Evolutionary conservation across 345 rosid species (phyloP).

Genomic region (Salix caprea): DNA sequence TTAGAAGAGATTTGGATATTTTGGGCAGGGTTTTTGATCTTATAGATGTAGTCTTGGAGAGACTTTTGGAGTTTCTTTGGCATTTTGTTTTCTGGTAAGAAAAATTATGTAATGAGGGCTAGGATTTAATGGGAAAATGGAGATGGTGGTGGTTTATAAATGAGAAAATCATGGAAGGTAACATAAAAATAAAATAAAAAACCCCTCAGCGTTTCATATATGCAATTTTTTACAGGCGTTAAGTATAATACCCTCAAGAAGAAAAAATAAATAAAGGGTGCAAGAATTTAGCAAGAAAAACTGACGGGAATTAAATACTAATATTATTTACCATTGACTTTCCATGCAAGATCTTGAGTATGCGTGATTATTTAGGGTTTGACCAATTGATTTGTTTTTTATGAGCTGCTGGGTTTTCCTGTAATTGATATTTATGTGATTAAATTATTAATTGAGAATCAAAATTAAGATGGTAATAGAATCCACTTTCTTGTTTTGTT

Average conservation of each 20-base stretch:
- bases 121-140: not conserved
- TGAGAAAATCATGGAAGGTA: not conserved
- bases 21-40: slow-evolving; percentile 46
- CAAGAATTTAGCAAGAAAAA: not conserved
- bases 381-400: too few species aligned
- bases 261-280: not conserved
- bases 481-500: too few species aligned
- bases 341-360: too few species aligned
- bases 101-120: not conserved
- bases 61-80: slow-evolving; percentile 59
- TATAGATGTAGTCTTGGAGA: slow-evolving; percentile 54
- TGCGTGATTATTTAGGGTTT: too few species aligned
- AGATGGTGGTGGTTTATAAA: not conserved
- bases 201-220: not conserved
- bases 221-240: not conserved
- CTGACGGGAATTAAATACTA: not conserved
- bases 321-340: too few species aligned
- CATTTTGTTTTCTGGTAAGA: slow-evolving; percentile 30
- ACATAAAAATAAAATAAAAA: not conserved
- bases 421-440: too few species aligned
- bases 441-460: too few species aligned
- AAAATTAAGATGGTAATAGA: too few species aligned
- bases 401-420: too few species aligned
- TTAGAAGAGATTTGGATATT: slow-evolving; percentile 30
- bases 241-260: not conserved